Evolutionary conservation across 805 yeast species (phyloP).

Genomic region (Yamadazyma philogaea): DNA sequence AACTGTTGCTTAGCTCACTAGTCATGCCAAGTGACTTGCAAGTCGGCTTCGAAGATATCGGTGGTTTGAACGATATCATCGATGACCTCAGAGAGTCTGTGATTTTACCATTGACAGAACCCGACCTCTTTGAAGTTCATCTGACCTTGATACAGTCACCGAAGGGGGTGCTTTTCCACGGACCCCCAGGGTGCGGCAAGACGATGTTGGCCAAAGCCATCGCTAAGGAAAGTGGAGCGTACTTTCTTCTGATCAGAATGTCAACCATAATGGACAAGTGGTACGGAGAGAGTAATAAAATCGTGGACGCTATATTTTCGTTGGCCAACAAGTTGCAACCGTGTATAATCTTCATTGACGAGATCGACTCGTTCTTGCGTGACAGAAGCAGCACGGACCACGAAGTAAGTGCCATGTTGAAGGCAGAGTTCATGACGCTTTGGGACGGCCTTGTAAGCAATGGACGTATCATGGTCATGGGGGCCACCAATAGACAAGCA

Average conservation of each 20-base stretch:
- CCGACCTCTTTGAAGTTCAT: slow-evolving; percentile 69
- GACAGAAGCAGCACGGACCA: slow-evolving; percentile 84
- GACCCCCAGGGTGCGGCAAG: slow-evolving; percentile 98
- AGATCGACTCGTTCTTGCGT: slow-evolving; percentile 89
- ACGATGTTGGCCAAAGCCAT: slow-evolving; percentile 96
- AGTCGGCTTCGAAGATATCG: slow-evolving; percentile 76
- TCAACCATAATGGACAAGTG: slow-evolving; percentile 94
- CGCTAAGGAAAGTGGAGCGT: slow-evolving; percentile 89
- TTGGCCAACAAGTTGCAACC: slow-evolving; percentile 89
- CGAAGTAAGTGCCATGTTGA: slow-evolving; percentile 90
- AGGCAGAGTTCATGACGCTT: slow-evolving; percentile 95
- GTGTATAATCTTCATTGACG: slow-evolving; percentile 92
- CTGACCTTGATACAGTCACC: slow-evolving; percentile 79
- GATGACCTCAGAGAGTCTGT: slow-evolving; percentile 88
- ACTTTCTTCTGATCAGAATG: slow-evolving; percentile 86
- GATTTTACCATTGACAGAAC: slow-evolving; percentile 74
- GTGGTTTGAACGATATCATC: slow-evolving; percentile 80
- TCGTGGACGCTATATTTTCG: slow-evolving; percentile 89
- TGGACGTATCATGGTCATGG: slow-evolving; percentile 82
- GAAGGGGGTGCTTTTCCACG: slow-evolving; percentile 86
- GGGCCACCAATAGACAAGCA: slow-evolving; percentile 89
- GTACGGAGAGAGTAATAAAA: slow-evolving; percentile 95
- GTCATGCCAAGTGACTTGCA: slow-evolving; percentile 82
- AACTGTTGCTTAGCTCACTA: slow-evolving; percentile 69
- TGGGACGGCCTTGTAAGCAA: slow-evolving; percentile 89